Evolutionary conservation across 2,329 filamentous ascomycete species (phyloP).

Genomic region (Fonsecaea multimorphosa): DNA sequence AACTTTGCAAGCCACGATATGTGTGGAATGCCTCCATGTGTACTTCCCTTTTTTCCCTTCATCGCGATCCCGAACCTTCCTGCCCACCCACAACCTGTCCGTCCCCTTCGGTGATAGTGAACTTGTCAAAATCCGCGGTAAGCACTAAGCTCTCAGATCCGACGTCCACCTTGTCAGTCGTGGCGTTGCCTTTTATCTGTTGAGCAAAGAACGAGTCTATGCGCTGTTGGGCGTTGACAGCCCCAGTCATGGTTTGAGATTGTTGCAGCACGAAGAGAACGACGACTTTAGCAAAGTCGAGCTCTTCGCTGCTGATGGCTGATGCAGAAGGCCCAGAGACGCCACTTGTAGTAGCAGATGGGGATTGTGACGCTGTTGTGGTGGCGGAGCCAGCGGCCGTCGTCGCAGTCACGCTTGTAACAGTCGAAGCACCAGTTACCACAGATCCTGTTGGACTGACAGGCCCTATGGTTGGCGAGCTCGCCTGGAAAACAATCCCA

Average conservation of each 20-base stretch:
- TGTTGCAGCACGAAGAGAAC: constrained; percentile 41
- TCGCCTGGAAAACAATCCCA: constrained; percentile 47
- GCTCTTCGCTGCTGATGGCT: constrained; percentile 30
- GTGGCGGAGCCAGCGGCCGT: constrained; percentile 42
- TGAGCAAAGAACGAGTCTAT: constrained; percentile 43
- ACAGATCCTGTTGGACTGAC: constrained; percentile 21
- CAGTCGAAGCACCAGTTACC: constrained; percentile 18
- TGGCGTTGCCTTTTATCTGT: constrained; percentile 39
- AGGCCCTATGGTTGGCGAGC: constrained; percentile 24
- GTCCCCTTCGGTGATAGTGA: constrained; percentile 45
- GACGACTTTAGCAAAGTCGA: constrained; percentile 35
- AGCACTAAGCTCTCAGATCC: constrained; percentile 43
- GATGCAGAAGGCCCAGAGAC: constrained; percentile 33
- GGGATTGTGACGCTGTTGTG: constrained; percentile 30
- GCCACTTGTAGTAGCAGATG: constrained; percentile 25
- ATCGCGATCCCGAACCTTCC: neutral
- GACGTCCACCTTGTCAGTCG: constrained; percentile 38
- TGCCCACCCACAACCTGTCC: constrained; percentile 42
- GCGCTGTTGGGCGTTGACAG: constrained; percentile 36
- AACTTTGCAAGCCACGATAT: neutral
- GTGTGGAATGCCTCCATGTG: neutral
- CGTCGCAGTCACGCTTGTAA: constrained; percentile 25
- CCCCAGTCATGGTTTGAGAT: constrained; percentile 43
- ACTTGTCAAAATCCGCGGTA: constrained; percentile 46
- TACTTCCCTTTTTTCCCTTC: neutral